Evolutionary conservation across 805 yeast genomes (phyloP).

Genomic region (Hagleromyces aurorensis): DNA sequence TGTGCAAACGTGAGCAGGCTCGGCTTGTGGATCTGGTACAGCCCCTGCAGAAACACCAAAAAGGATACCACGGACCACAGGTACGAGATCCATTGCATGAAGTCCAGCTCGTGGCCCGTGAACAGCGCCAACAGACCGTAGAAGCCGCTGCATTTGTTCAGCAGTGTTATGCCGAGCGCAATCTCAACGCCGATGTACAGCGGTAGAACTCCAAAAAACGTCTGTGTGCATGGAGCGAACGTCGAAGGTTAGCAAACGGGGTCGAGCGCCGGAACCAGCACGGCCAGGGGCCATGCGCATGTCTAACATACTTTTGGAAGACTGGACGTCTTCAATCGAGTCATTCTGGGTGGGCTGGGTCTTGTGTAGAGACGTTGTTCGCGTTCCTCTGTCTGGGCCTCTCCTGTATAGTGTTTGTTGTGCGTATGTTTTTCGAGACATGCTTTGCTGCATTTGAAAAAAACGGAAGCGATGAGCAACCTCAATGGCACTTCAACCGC

Average conservation of each 20-base stretch:
- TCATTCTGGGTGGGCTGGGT: too few species aligned
- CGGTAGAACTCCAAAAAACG: conserved; percentile 66
- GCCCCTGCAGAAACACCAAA: conserved; percentile 58
- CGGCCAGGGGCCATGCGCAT: background rate
- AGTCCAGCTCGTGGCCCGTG: conserved; percentile 81
- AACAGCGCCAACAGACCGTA: conserved; percentile 80
- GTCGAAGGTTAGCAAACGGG: background rate
- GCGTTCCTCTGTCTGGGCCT: too few species aligned
- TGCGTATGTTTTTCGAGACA: too few species aligned
- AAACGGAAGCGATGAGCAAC: conserved; percentile 2
- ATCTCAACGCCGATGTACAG: conserved; percentile 83
- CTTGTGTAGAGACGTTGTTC: too few species aligned
- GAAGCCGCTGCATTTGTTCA: conserved; percentile 83
- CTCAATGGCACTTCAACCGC: background rate
- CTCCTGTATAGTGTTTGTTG: too few species aligned
- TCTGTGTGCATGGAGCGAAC: conserved; percentile 28
- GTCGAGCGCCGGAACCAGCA: background rate
- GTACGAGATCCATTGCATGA: conserved; percentile 78
- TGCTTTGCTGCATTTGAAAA: too few species aligned
- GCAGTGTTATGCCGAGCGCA: conserved; percentile 61
- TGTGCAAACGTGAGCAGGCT: conserved; percentile 54
- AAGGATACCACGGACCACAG: conserved; percentile 53
- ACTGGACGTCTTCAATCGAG: conserved; percentile 4
- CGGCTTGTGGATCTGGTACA: conserved; percentile 42
- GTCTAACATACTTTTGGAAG: conserved; percentile 18